Percentiles rank a stretch among this genome's conserved stretches.
These are phyloP conservation scores for Mucor mucedo DNA, from an alignment of 371 early-diverging fungal genomes.

Conservation along the genomic window DNA sequence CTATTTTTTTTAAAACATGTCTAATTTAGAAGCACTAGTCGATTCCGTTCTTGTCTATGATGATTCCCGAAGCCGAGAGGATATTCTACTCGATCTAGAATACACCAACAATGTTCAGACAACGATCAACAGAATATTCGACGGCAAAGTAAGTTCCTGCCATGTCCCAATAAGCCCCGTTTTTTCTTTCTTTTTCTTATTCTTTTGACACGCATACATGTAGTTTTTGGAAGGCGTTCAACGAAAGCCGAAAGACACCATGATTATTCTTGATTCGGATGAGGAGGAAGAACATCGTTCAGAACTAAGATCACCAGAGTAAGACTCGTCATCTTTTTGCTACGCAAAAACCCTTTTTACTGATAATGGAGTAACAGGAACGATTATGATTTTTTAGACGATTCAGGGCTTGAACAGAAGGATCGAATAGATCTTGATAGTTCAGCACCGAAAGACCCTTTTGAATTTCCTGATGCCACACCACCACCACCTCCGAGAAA, in stretches of 20 bases:
- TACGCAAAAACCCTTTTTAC: too few species aligned
- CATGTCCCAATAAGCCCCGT: too few species aligned
- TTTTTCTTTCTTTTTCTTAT: background rate
- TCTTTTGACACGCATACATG: background rate
- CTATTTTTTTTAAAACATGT: background rate
- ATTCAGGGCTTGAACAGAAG: background rate
- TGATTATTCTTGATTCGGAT: constrained; percentile 31
- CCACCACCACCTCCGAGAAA: background rate
- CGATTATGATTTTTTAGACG: background rate
- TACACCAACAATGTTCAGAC: constrained; percentile 49
- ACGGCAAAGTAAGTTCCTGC: constrained; percentile 44
- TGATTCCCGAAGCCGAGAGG: constrained; percentile 22
- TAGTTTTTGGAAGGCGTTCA: constrained; percentile 49
- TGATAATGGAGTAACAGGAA: background rate
- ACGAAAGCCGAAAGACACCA: background rate
- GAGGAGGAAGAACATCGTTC: constrained; percentile 14
- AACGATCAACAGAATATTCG: constrained; percentile 61
- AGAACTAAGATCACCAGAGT: too few species aligned
- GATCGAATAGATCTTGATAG: background rate
- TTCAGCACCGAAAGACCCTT: too few species aligned
- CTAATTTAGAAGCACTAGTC: background rate
- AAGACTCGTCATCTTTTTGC: background rate
- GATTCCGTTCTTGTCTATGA: constrained; percentile 19
- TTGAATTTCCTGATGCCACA: background rate
- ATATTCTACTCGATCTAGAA: constrained; percentile 50